phyloP scores from a whole-genome alignment of 2,329 filamentous ascomycete genomes.

The Hypoxylon sp. region DNA sequence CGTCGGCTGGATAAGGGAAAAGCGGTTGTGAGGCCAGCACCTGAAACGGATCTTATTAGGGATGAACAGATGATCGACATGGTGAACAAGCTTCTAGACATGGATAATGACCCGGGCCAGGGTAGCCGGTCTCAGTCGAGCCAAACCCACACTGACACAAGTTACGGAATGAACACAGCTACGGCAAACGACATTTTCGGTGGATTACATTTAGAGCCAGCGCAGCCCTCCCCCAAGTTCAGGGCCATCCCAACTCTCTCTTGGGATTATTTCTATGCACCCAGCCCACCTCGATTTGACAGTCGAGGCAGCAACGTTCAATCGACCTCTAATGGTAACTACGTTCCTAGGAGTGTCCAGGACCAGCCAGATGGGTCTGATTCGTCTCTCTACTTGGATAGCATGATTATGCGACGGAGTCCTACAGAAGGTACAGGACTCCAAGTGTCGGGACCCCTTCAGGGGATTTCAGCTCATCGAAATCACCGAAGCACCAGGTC shows the following conservation, averaged over 20 bases:
- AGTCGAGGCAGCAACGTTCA: constrained; percentile 42
- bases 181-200: constrained; percentile 65
- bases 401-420: constrained; percentile 12
- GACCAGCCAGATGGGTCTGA: constrained; percentile 40
- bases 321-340: constrained; percentile 34
- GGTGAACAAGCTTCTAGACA: constrained; percentile 53
- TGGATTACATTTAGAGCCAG: constrained; percentile 52
- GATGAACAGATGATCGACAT: constrained; percentile 59
- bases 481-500: constrained; percentile 28
- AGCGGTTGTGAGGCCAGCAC: constrained; percentile 19
- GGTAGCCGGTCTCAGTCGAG: constrained; percentile 44
- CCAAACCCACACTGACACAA: constrained; percentile 56
- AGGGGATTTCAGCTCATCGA: constrained; percentile 6
- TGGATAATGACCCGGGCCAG: constrained; percentile 45
- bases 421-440: constrained; percentile 4
- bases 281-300: constrained; percentile 43
- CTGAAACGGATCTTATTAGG: constrained; percentile 46
- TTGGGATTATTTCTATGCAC: constrained; percentile 62
- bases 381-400: constrained; percentile 43
- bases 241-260: constrained; percentile 60
- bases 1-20: constrained; percentile 35
- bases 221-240: constrained; percentile 50
- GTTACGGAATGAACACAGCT: constrained; percentile 66
- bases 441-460: constrained; percentile 7
- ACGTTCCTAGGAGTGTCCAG: constrained; percentile 44